Evolutionary conservation across 1,284 basidiomycete species (phyloP), one percentile per base, ranked within the genome.

Genomic region (Trametes versicolor): DNA sequence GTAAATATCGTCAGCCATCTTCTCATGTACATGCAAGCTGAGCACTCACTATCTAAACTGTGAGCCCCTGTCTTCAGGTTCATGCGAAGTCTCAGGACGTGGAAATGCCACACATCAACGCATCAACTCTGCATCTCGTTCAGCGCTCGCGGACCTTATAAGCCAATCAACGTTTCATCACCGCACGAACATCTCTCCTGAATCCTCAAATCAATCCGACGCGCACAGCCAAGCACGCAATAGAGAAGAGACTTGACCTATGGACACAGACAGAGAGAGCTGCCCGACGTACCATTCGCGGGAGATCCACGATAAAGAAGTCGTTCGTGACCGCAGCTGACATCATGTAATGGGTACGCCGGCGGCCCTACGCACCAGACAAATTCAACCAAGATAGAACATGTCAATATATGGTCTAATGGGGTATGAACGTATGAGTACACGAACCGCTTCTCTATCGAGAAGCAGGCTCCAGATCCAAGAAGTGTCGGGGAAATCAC

Each of bases 371-470:
- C 4, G 25, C 21, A 23, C 25, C 45, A 43, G 23, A 25, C 25
- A 23, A 25, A 48, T 12, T 43, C 41, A 25, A 48, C n/a, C n/a
- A 23, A 12, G 45, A 32, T 36, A 25, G n/a, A 37, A 25, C 3
- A 21, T 23, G 5, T 34, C 49, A 9, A 39, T 52, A 23, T 25
- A 56, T 39, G 41, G 13, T 50, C 47, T 43, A 21, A 23, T 25
- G n/a, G 12, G 37, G 52, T 54, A 61, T 39, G 19, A 21, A 48
- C 21, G 52, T 54, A 61, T 39, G 19, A 21, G 54, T 29, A 56
- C 37, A 55, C 47, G 36, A 49, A 37, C 47, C 56, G 23, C n/a
- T 13, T 13, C 32, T 19, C 32, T 9, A 25, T 7, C 15, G 7
- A 12, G 48, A 32, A 29, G 27, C 27, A 37, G 29, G 17, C n/a